phyloP scores from a whole-genome alignment of 768 basidiomycete genomes.

The Suillus placidus region DNA sequence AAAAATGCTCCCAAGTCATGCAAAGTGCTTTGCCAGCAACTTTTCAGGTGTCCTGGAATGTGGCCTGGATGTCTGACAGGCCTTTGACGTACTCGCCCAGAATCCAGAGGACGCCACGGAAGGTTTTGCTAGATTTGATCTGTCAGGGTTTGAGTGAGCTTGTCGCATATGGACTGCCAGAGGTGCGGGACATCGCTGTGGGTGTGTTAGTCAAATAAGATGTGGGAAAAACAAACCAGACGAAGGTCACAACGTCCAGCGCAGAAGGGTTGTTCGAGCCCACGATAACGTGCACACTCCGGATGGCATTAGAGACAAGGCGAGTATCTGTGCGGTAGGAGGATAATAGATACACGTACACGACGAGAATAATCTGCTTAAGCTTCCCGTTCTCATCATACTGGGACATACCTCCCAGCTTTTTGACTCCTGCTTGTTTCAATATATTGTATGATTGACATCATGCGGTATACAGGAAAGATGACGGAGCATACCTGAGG shows the following conservation, averaged over 20 bases:
- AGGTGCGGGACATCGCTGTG: slow-evolving; percentile 86
- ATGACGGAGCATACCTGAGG: slow-evolving; percentile 64
- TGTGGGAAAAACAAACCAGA: background rate
- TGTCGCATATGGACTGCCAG: slow-evolving; percentile 78
- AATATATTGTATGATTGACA: slow-evolving; percentile 99
- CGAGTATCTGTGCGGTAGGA: slow-evolving; percentile 16
- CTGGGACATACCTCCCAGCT: slow-evolving; percentile 98
- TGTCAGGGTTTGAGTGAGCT: slow-evolving; percentile 76
- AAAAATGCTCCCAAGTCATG: background rate
- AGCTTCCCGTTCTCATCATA: slow-evolving; percentile 96
- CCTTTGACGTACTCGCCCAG: slow-evolving; percentile 45
- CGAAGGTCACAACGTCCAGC: background rate
- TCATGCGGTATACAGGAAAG: slow-evolving; percentile 43
- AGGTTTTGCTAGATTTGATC: slow-evolving; percentile 96
- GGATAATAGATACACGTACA: slow-evolving; percentile 57
- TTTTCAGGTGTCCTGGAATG: slow-evolving; percentile 33
- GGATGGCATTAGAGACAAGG: background rate
- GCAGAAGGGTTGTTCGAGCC: background rate
- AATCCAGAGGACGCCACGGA: slow-evolving; percentile 96
- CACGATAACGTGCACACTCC: background rate
- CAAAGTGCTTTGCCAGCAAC: background rate
- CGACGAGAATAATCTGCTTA: slow-evolving; percentile 99
- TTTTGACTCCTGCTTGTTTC: slow-evolving; percentile 93
- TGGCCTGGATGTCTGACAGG: slow-evolving; percentile 64
- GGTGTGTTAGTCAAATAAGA: no score